Evolutionary conservation across 2,329 filamentous ascomycete species (phyloP), one percentile per base, ranked within the genome.

Genomic region (Colletotrichum cereale): DNA sequence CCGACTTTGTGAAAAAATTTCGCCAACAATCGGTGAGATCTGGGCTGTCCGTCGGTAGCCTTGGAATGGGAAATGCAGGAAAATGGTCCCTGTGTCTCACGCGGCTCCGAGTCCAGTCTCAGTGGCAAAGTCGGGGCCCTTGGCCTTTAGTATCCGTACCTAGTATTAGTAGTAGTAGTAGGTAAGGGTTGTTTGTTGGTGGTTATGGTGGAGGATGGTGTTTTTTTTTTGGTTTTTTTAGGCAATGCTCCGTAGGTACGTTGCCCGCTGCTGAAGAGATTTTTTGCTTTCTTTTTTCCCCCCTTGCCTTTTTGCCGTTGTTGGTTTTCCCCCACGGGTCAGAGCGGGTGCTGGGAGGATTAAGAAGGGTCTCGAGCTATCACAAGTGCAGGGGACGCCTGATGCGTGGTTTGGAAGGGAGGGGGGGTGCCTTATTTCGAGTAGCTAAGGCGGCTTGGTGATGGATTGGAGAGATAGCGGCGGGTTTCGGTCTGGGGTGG

Each of bases 391-490:
- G 65, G 68, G 68, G 68, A 68, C 68, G 65, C 68, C 58, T 71
- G 68, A 68, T 71, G 68, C 68, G 34, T 36, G 31, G 31, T 56
- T 16, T 24, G 21, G 16, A 34, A 16, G 44, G 47, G 67, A 34
- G 26, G 44, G 47, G 67, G 68, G 63, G 53, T 60, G 68, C 65
- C 65, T 71, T 68, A 60, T 68, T 68, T 60, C 65, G 21, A 68
- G 42, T 68, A 55, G 58, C 65, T 63, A 68, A 71, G 58, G 68
- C 68, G 68, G 42, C 68, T 71, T 71, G 68, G 58, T 68, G 68
- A 63, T 68, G 68, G 68, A 63, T 63, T 63, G 21, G 65, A 71
- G 29, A 71, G 68, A 71, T 71, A 71, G 68, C 68, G 65, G 68
- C 65, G 68, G 68, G 68, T 68, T 71, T 58, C 31, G 6, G 65